Conservation (phyloP, 768 basidiomycete genomes). For the Suillus tomentosus region DNA sequence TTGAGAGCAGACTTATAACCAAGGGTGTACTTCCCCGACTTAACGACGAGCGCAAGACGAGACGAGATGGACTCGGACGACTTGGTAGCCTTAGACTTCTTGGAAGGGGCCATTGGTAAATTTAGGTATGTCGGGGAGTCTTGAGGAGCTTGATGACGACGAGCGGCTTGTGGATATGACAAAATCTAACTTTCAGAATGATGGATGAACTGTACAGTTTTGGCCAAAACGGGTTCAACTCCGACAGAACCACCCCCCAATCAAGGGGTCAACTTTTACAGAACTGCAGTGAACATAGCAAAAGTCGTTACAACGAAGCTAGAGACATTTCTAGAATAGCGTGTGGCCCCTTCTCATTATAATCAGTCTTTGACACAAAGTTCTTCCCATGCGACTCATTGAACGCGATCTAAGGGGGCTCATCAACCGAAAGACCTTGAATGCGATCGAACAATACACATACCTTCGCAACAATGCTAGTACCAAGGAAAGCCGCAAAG, state of each 20-base stretch:
- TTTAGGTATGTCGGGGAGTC: slow-evolving; percentile 13
- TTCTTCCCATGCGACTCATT: slow-evolving; percentile 65
- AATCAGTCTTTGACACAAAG: slow-evolving; percentile 81
- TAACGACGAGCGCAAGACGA: slow-evolving; percentile 93
- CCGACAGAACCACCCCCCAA: slow-evolving; percentile 19
- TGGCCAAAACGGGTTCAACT: slow-evolving; percentile 22
- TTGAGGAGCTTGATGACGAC: slow-evolving; percentile 18
- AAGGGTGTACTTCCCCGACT: slow-evolving; percentile 96
- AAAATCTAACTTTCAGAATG: slow-evolving; percentile 20
- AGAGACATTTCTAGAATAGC: slow-evolving; percentile 78
- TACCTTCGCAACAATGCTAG: slow-evolving; percentile 86
- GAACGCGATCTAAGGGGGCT: slow-evolving; percentile 62
- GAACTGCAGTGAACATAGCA: neutral
- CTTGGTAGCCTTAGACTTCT: slow-evolving; percentile 94
- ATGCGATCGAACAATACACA: slow-evolving; percentile 11
- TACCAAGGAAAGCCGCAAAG: slow-evolving; percentile 77
- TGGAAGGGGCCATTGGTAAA: slow-evolving; percentile 85
- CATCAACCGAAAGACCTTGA: slow-evolving; percentile 4
- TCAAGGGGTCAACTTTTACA: neutral
- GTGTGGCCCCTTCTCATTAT: slow-evolving; percentile 69
- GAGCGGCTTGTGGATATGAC: slow-evolving; percentile 10
- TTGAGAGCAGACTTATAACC: slow-evolving; percentile 99
- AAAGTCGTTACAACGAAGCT: slow-evolving; percentile 53
- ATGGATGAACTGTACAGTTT: slow-evolving; percentile 34
- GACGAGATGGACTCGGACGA: slow-evolving; percentile 92